These are phyloP conservation scores for Pichia scutulata DNA, from an alignment of 805 yeast species.

Conservation along the genomic window DNA sequence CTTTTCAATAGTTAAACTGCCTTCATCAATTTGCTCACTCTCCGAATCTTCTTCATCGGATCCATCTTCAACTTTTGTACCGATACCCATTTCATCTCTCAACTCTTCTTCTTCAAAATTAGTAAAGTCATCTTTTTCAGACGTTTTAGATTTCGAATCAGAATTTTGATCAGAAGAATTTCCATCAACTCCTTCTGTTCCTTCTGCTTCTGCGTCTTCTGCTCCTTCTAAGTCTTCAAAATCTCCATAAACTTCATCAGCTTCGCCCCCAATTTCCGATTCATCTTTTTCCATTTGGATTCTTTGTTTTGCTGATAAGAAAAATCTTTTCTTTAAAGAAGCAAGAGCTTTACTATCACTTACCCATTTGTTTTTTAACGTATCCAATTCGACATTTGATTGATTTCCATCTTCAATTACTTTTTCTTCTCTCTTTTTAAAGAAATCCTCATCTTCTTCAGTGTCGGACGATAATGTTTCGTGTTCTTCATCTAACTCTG, in stretches of 20 bases:
- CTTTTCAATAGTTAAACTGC: slow-evolving; percentile 53
- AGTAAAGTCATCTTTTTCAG: slow-evolving; percentile 40
- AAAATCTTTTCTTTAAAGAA: slow-evolving; percentile 39
- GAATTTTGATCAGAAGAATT: slow-evolving; percentile 39
- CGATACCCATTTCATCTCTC: slow-evolving; percentile 32
- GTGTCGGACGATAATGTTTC: slow-evolving; percentile 7
- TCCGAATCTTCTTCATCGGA: slow-evolving; percentile 31
- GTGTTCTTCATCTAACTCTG: slow-evolving; percentile 34
- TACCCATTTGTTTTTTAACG: slow-evolving; percentile 39
- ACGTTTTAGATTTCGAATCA: slow-evolving; percentile 35
- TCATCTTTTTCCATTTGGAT: slow-evolving; percentile 27
- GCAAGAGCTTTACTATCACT: slow-evolving; percentile 31
- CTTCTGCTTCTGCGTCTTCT: slow-evolving; percentile 28
- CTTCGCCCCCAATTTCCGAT: slow-evolving; percentile 15
- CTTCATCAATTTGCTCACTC: slow-evolving; percentile 35
- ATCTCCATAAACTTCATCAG: slow-evolving; percentile 29
- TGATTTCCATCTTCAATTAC: slow-evolving; percentile 31
- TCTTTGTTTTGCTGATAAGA: slow-evolving; percentile 44
- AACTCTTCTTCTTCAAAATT: slow-evolving; percentile 47
- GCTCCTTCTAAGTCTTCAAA: slow-evolving; percentile 25
- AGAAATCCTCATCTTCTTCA: slow-evolving; percentile 43
- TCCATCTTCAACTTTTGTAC: slow-evolving; percentile 27
- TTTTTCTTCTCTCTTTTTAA: slow-evolving; percentile 40
- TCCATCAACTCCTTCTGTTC: slow-evolving; percentile 39
- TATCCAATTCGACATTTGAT: slow-evolving; percentile 30